Evolutionary conservation across 2,329 filamentous ascomycete genomes (phyloP).

Genomic region (Ophiostoma australiae): DNA sequence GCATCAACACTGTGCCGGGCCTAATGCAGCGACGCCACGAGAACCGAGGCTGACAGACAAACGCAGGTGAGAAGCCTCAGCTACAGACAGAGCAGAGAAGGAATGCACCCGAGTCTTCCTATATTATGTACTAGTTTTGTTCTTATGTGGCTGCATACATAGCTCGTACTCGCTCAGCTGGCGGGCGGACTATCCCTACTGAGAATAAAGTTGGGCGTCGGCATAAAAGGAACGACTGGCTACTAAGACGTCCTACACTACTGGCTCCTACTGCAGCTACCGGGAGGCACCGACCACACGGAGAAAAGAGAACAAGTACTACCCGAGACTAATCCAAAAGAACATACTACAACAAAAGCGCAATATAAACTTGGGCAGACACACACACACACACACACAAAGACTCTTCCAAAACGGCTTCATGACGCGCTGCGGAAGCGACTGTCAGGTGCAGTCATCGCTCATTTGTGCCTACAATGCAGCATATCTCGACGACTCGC

Average conservation of each 20-base stretch:
- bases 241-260: background rate
- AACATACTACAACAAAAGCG: background rate
- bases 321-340: background rate
- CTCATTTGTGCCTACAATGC: too few species aligned
- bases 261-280: conserved; percentile 1
- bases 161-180: background rate
- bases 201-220: too few species aligned
- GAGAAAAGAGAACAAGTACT: background rate
- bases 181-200: background rate
- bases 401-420: background rate
- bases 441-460: background rate
- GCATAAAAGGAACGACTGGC: background rate
- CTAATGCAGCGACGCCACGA: conserved; percentile 3
- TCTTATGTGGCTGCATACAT: background rate
- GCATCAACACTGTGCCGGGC: background rate
- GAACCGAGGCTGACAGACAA: conserved; percentile 4
- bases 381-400: background rate
- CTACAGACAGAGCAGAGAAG: background rate
- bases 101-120: background rate
- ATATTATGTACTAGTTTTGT: background rate
- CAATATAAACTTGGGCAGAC: background rate
- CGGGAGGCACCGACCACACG: conserved; percentile 1
- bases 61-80: background rate
- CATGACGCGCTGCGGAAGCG: background rate
- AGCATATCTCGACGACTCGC: background rate